Evolutionary conservation across 2,329 filamentous ascomycete species (phyloP).

Genomic region (Penicillium thymicola): DNA sequence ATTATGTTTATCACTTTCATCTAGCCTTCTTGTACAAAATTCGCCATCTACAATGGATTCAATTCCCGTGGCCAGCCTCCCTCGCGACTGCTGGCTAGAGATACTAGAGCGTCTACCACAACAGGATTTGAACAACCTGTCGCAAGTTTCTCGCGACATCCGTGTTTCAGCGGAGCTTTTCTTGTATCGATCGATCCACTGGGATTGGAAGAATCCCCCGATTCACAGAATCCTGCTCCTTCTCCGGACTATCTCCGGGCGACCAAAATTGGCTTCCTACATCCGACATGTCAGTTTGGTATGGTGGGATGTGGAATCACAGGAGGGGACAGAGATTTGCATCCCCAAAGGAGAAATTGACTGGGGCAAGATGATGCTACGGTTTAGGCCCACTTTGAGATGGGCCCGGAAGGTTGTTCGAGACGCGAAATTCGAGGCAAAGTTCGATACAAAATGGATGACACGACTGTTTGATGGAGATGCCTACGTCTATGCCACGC

Average conservation of each 20-base stretch:
- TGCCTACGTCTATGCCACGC: not conserved
- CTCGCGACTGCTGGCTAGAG: not conserved
- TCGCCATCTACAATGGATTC: not conserved
- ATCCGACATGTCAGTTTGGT: conserved; percentile 1
- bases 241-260: not conserved
- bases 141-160: not conserved
- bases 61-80: not conserved
- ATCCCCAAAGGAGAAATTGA: not conserved
- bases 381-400: not conserved
- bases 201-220: not conserved
- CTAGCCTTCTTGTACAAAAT: not conserved
- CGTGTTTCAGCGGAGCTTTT: not conserved
- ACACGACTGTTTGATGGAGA: not conserved
- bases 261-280: not conserved
- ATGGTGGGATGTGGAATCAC: not conserved
- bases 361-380: not conserved
- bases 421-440: not conserved
- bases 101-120: not conserved
- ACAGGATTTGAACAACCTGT: not conserved
- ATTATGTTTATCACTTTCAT: not conserved
- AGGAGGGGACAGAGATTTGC: not conserved
- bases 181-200: not conserved
- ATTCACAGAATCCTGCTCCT: not conserved
- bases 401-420: not conserved
- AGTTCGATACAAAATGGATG: not conserved